These are phyloP conservation scores for Gremmenia infestans DNA, from an alignment of 2,329 filamentous ascomycete species.

Conservation along the genomic window DNA sequence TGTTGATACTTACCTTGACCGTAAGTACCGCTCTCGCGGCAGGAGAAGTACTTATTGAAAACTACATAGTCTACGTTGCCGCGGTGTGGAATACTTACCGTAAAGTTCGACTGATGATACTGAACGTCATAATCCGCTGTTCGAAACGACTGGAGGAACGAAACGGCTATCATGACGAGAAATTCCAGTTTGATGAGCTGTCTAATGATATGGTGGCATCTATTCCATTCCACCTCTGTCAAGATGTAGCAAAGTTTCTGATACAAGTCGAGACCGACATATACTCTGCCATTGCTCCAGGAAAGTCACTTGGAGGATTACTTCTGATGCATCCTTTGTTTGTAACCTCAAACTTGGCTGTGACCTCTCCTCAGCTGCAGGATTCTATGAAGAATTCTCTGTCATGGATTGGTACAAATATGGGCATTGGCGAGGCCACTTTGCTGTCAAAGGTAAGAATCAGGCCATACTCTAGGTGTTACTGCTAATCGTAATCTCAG, in stretches of 20 bases:
- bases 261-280: background rate
- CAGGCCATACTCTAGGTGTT: background rate
- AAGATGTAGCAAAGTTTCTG: background rate
- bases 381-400: constrained; percentile 20
- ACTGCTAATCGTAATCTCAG: background rate
- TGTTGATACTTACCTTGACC: background rate
- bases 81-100: constrained; percentile 51
- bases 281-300: constrained; percentile 2
- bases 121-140: constrained; percentile 42
- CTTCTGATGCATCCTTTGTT: constrained; percentile 27
- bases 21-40: background rate
- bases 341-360: constrained; percentile 15
- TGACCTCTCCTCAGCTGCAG: constrained; percentile 10
- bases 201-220: constrained; percentile 14
- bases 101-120: constrained; percentile 46
- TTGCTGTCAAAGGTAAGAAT: constrained; percentile 21
- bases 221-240: constrained; percentile 16
- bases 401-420: constrained; percentile 26
- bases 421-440: constrained; percentile 28
- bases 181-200: background rate
- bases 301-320: constrained; percentile 24
- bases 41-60: background rate
- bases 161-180: background rate
- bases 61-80: constrained; percentile 39
- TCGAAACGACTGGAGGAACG: background rate